Evolutionary conservation across 2,329 filamentous ascomycete species (phyloP).

Genomic region (Ophiostoma quercus): DNA sequence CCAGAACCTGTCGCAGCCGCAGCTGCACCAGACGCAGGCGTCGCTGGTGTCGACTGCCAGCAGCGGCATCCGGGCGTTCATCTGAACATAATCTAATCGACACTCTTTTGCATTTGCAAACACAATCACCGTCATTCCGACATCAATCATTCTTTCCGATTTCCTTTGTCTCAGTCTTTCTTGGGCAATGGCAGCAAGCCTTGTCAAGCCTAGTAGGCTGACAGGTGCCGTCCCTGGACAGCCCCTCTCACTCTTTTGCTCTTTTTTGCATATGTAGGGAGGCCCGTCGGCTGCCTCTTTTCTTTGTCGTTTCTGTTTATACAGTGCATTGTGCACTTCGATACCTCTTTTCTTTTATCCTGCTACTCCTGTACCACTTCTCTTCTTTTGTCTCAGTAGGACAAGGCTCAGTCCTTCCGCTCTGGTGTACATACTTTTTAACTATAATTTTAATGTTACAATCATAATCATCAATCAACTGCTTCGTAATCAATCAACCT

Average conservation of each 20-base stretch:
- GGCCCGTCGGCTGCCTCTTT: background rate
- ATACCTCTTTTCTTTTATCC: background rate
- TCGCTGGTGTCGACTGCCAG: conserved; percentile 24
- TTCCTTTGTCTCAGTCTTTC: background rate
- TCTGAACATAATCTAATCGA: conserved; percentile 14
- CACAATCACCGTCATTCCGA: background rate
- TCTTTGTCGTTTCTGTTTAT: background rate
- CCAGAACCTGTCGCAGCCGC: conserved; percentile 15
- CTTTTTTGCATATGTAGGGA: background rate
- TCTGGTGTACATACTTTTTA: background rate
- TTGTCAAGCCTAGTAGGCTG: background rate
- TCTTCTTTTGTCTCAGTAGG: background rate
- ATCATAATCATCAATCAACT: background rate
- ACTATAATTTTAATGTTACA: conserved; percentile 3
- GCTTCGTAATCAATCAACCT: background rate
- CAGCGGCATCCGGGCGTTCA: conserved; percentile 24
- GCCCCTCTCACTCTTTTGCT: background rate
- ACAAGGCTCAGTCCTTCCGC: background rate
- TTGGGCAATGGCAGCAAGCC: background rate
- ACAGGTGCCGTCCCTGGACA: background rate
- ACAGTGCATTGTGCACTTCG: background rate
- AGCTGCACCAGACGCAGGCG: conserved; percentile 22
- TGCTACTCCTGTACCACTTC: background rate
- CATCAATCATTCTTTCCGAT: background rate
- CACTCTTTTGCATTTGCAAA: background rate